Conservation (phyloP, 2,329 filamentous ascomycete species). For the Aspergillus eucalypticola region DNA sequence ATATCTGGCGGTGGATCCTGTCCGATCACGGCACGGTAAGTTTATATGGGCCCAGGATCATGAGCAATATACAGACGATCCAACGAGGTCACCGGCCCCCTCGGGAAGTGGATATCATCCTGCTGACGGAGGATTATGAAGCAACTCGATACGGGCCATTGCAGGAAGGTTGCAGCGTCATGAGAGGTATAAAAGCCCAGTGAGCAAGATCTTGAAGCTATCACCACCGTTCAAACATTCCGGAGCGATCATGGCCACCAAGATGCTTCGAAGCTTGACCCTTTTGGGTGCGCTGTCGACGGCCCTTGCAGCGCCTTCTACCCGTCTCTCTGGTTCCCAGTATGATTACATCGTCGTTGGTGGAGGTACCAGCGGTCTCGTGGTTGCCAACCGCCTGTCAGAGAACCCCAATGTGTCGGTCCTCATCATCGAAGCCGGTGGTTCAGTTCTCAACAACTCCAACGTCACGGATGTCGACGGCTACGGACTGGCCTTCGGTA, state of each 20-base stretch:
- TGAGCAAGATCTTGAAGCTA: not conserved
- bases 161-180: not conserved
- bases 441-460: conserved; percentile 28
- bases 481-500: conserved; percentile 30
- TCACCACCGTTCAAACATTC: not conserved
- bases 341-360: conserved; percentile 38
- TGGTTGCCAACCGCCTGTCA: conserved; percentile 37
- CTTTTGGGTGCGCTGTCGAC: not conserved
- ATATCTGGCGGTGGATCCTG: not conserved
- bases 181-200: not conserved
- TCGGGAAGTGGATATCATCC: not conserved
- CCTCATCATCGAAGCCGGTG: conserved; percentile 33
- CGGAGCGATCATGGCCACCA: not conserved
- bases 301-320: not conserved
- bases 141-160: not conserved
- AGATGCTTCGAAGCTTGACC: not conserved
- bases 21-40: not conserved
- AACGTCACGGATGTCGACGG: conserved; percentile 30
- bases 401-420: conserved; percentile 29
- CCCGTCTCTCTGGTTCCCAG: too few relatives aligned
- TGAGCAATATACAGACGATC: not conserved
- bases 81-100: not conserved
- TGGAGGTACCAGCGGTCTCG: conserved; percentile 36
- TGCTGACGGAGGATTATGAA: not conserved
- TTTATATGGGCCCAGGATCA: not conserved